Conservation (phyloP, 1,284 basidiomycete genomes). For the Sporisorium sorghi region DNA sequence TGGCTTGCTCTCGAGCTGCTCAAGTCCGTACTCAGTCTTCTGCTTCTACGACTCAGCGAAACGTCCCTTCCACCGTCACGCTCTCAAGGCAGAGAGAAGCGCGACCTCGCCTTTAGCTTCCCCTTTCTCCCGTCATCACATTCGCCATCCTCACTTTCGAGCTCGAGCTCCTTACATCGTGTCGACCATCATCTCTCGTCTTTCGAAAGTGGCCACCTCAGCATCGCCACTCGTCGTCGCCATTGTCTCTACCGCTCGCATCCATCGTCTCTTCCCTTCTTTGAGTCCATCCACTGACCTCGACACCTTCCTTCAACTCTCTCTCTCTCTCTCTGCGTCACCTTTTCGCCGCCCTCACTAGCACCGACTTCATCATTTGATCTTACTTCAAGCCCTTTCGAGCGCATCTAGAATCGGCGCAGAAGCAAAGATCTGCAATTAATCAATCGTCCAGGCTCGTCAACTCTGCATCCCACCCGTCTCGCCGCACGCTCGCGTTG, state of each 20-base stretch:
- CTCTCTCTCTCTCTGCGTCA: neutral
- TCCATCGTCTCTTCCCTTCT: neutral
- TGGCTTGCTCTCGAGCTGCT: neutral
- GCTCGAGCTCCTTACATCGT: neutral
- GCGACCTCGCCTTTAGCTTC: neutral
- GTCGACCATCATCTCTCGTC: neutral
- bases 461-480: neutral
- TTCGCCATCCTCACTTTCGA: too few relatives aligned
- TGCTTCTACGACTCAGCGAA: neutral
- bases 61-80: too few relatives aligned
- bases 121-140: too few relatives aligned
- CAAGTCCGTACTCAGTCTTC: too few relatives aligned
- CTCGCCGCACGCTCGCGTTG: neutral
- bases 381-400: neutral
- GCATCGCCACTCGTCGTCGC: slow-evolving; percentile 8
- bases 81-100: too few relatives aligned
- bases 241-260: neutral
- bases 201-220: neutral
- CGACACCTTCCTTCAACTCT: neutral
- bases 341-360: neutral
- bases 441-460: neutral
- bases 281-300: neutral
- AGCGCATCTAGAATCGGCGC: neutral
- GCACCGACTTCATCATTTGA: neutral
- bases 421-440: neutral